Conservation (phyloP, 208 protist species). For the Wallacemonas sp. region DNA sequence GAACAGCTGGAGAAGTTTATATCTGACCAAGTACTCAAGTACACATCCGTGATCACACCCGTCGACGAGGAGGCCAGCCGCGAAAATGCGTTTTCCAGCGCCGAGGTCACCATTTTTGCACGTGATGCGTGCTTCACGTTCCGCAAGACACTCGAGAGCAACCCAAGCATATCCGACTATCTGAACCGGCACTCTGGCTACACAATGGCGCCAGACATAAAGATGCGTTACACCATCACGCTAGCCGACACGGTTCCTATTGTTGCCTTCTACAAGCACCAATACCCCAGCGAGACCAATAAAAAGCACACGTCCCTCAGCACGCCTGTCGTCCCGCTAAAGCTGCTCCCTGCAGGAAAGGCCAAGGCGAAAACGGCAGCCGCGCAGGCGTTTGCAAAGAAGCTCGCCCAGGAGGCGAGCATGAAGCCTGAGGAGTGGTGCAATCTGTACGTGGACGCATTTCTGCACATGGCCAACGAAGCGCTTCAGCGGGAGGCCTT, state of each 20-base stretch:
- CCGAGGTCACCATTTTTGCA: slow-evolving; percentile 86
- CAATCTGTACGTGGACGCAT: slow-evolving; percentile 81
- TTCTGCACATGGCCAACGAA: slow-evolving; percentile 79
- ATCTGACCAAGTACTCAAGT: slow-evolving; percentile 52
- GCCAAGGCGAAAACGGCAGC: slow-evolving; percentile 36
- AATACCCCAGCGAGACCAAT: slow-evolving; percentile 39
- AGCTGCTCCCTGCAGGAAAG: slow-evolving; percentile 44
- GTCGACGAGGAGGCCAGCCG: slow-evolving; percentile 56
- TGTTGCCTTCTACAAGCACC: slow-evolving; percentile 76
- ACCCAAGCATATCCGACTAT: slow-evolving; percentile 42
- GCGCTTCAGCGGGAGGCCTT: slow-evolving; percentile 71
- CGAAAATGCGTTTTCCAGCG: slow-evolving; percentile 58
- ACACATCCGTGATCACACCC: slow-evolving; percentile 81
- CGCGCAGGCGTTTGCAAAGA: slow-evolving; percentile 66
- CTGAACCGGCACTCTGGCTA: slow-evolving; percentile 56
- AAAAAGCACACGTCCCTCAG: neutral
- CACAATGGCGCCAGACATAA: slow-evolving; percentile 19
- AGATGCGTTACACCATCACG: slow-evolving; percentile 71
- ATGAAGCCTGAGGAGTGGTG: slow-evolving; percentile 92
- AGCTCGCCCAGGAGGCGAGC: slow-evolving; percentile 61
- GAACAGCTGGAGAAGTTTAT: slow-evolving; percentile 66
- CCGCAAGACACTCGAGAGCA: slow-evolving; percentile 43
- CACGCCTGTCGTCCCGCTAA: slow-evolving; percentile 58
- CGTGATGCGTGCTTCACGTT: slow-evolving; percentile 85
- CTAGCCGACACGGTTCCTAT: slow-evolving; percentile 81